phyloP scores from a whole-genome alignment of 2,329 filamentous ascomycete genomes.

The Talaromyces islandicus region DNA sequence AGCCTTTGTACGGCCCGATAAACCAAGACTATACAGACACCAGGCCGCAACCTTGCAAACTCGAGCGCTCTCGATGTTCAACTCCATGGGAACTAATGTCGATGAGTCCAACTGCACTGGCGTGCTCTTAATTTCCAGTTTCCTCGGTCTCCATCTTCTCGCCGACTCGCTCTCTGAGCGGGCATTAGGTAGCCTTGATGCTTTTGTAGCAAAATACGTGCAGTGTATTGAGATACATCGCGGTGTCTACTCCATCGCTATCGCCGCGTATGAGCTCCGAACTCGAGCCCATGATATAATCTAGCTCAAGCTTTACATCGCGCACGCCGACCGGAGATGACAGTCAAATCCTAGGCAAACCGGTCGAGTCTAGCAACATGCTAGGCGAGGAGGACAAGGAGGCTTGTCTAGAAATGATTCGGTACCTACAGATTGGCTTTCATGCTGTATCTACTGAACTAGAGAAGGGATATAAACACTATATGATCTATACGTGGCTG shows the following conservation, averaged over 20 bases:
- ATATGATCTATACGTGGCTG: constrained; percentile 3
- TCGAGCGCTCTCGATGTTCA: constrained; percentile 6
- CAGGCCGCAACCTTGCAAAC: constrained; percentile 7
- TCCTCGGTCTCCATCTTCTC: constrained; percentile 6
- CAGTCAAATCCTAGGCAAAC: constrained; percentile 2
- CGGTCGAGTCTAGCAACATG: not conserved
- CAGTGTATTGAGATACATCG: constrained; percentile 6
- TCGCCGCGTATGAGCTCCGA: constrained; percentile 6
- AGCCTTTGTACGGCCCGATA: constrained; percentile 2
- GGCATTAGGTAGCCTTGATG: not conserved
- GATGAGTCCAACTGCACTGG: constrained; percentile 7
- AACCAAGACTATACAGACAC: not conserved
- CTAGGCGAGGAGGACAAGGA: constrained; percentile 5
- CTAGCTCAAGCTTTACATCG: not conserved
- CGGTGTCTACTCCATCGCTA: constrained; percentile 6
- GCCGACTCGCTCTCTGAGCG: constrained; percentile 3
- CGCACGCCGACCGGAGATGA: constrained; percentile 3
- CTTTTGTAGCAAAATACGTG: not conserved
- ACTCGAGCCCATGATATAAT: not conserved
- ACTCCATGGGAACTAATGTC: constrained; percentile 2
- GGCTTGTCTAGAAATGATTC: constrained; percentile 1
- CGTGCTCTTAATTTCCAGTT: constrained; percentile 2
- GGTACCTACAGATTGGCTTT: constrained; percentile 8
- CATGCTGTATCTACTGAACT: constrained; percentile 2
- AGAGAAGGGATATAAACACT: constrained; percentile 1